Evolutionary conservation across 179 eudicot genomes (phyloP).

Genomic region (Kewa caespitosa): DNA sequence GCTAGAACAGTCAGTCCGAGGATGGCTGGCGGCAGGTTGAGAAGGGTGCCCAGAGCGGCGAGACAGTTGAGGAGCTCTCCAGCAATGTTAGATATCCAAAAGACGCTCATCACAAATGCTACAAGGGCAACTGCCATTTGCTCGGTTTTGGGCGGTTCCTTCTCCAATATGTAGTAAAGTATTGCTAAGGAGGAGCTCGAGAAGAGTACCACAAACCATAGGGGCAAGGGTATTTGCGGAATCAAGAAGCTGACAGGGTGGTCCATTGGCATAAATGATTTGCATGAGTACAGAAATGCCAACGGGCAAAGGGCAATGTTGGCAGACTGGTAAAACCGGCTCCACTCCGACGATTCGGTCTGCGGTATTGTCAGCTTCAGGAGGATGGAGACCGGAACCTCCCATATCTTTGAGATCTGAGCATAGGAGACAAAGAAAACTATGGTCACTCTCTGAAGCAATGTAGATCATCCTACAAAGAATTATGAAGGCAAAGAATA

Average conservation of each 20-base stretch:
- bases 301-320: conserved; percentile 90
- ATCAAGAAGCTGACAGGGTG: conserved; percentile 67
- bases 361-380: conserved; percentile 84
- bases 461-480: conserved; percentile 3
- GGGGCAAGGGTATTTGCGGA: conserved; percentile 62
- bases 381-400: conserved; percentile 63
- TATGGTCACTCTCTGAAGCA: conserved; percentile 10
- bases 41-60: conserved; percentile 70
- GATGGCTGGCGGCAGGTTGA: conserved; percentile 65
- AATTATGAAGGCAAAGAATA: conserved; percentile 5
- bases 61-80: conserved; percentile 93
- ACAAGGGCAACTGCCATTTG: conserved; percentile 50
- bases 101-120: conserved; percentile 90
- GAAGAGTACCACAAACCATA: conserved; percentile 64
- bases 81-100: conserved; percentile 91
- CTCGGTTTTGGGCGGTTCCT: conserved; percentile 80
- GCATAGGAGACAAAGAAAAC: conserved; percentile 16
- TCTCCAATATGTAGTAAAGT: conserved; percentile 71
- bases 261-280: conserved; percentile 69
- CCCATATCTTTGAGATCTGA: conserved; percentile 78
- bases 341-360: conserved; percentile 73
- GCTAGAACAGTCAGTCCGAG: conserved; percentile 92
- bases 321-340: conserved; percentile 78
- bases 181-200: conserved; percentile 70
- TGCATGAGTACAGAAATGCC: conserved; percentile 78